phyloP scores from a whole-genome alignment of 495 filamentous ascomycete genomes.

The Xylaria longipes region DNA sequence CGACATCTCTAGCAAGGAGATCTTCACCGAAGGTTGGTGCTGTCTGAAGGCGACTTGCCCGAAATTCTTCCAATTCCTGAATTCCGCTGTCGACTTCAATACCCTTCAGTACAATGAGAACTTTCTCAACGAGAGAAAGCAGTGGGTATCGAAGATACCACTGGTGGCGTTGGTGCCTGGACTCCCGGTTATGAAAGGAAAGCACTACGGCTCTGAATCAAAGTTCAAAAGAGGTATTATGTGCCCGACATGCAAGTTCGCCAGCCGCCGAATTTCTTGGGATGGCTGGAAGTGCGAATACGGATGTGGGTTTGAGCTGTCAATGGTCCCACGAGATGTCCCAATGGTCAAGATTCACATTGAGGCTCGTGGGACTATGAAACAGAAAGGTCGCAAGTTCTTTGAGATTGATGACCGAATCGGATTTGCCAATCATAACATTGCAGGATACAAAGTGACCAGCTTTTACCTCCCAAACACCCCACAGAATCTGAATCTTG shows the following conservation, averaged over 20 bases:
- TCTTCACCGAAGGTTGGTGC: slow-evolving; percentile 66
- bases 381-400: background rate
- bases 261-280: slow-evolving; percentile 69
- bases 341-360: slow-evolving; percentile 21
- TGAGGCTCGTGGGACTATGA: slow-evolving; percentile 9
- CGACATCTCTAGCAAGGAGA: slow-evolving; percentile 38
- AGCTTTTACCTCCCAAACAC: slow-evolving; percentile 47
- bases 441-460: slow-evolving; percentile 36
- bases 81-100: slow-evolving; percentile 34
- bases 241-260: slow-evolving; percentile 72
- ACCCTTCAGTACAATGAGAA: slow-evolving; percentile 59
- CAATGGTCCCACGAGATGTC: slow-evolving; percentile 48
- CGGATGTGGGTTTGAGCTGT: slow-evolving; percentile 55
- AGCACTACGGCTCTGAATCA: slow-evolving; percentile 44
- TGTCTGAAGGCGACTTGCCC: slow-evolving; percentile 67
- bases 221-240: slow-evolving; percentile 64
- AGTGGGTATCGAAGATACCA: slow-evolving; percentile 29
- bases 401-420: background rate
- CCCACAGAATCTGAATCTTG: background rate
- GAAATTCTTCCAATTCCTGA: slow-evolving; percentile 60
- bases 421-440: background rate
- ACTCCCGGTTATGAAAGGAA: slow-evolving; percentile 23
- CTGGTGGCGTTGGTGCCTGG: slow-evolving; percentile 48
- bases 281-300: slow-evolving; percentile 67
- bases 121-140: slow-evolving; percentile 60